Evolutionary conservation across 2,329 filamentous ascomycete genomes (phyloP), one percentile per base, ranked within the genome.

Genomic region (Aspergillus ruber): DNA sequence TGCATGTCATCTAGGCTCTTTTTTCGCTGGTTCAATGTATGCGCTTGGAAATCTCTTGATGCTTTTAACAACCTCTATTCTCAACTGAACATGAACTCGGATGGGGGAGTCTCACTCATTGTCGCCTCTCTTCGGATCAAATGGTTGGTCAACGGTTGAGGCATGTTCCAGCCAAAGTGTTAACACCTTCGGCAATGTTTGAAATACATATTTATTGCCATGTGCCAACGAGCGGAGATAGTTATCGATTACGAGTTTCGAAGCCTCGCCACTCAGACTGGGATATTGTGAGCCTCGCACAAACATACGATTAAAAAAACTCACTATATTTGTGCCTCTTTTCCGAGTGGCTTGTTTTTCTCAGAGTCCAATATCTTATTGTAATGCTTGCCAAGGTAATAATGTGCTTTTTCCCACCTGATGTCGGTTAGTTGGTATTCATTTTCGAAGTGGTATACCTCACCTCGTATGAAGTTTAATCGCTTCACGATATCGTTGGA

Each of bases 81-180:
- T 40, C 32, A 33, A 36, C 9, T 12, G 15, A 41, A 21, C 29
- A 9, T 43, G 33, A 21, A 5, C 21, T 21, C 21, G 21, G 21
- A 21, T 6, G 5, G 2, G 18, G 33, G 9, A 15, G 18, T 57
- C 68, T 58, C 59, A 73, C 71, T 67, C 66, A 45, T 70, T 69
- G 39, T 72, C 70, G 21, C 74, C 74, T 47, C 72, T 67, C 53
- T 74, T 76, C 1, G 72, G 64, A 57, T 80, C 77, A 48, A 78
- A 63, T 21, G 73, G 70, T 56, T 83, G 81, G 60, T 86, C 80
- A 32, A 89, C 76, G 50, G 87, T 82, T 33, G 86, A 84, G 5
- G 89, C 91, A 52, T 98, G 79, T 59, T 96, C 91, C 33, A 98
- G 76, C 91, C 94, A 99, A 2, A 98, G 75, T 0, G 93, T 98